Percentiles rank a stretch among this genome's conserved stretches.
phyloP scores from a whole-genome alignment of 176 grass and related monocot genomes.

The Bonia amplexicaulis region DNA sequence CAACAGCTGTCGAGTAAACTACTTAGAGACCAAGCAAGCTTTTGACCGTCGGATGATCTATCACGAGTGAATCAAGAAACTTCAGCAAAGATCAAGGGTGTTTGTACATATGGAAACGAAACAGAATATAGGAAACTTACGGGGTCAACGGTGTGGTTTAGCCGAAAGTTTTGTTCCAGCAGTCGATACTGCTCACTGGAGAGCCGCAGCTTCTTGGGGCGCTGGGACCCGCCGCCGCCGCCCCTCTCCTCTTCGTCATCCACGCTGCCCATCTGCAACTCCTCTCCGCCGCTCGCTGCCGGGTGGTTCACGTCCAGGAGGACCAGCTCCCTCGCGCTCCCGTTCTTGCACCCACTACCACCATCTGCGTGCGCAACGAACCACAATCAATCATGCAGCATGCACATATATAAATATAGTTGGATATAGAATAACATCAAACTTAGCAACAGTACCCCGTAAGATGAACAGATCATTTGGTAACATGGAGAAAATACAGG shows the following conservation, averaged over 20 bases:
- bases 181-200: constrained; percentile 37
- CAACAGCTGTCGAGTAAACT: background rate
- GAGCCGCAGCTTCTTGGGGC: constrained; percentile 31
- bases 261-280: constrained; percentile 23
- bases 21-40: background rate
- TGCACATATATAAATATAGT: background rate
- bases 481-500: background rate
- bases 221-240: background rate
- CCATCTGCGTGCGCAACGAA: background rate
- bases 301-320: constrained; percentile 37
- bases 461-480: background rate
- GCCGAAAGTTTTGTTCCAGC: constrained; percentile 52
- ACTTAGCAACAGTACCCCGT: background rate
- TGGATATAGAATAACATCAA: background rate
- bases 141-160: constrained; percentile 37
- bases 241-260: constrained; percentile 9
- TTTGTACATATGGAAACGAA: background rate
- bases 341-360: background rate
- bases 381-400: background rate
- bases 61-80: background rate
- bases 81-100: background rate
- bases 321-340: constrained; percentile 7
- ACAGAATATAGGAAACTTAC: constrained; percentile 12
- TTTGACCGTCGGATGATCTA: background rate
- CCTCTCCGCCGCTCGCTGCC: constrained; percentile 22